A percentile compares a stretch with the other conserved stretches of the same genome.
These are phyloP conservation scores for Backusella liffmaniae DNA, from an alignment of 192 early-diverging fungal genomes.

Conservation along the genomic window DNA sequence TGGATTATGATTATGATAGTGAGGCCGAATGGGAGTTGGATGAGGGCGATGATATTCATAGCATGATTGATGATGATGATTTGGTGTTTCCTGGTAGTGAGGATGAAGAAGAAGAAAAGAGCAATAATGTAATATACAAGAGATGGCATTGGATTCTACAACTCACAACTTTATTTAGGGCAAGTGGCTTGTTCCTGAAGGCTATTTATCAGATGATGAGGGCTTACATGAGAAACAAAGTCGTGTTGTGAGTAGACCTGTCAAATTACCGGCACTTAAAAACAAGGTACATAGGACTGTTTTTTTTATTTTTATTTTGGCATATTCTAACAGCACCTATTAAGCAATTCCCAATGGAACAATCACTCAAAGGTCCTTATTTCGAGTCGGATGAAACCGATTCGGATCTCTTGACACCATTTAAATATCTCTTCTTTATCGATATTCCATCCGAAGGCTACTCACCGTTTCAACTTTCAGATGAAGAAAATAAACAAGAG, in stretches of 20 bases:
- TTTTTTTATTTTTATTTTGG: too few species aligned
- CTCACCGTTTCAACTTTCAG: background rate
- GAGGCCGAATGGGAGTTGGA: slow-evolving; percentile 91
- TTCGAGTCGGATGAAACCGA: background rate
- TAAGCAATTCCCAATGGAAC: background rate
- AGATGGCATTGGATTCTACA: background rate
- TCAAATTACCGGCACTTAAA: background rate
- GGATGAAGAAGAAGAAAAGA: slow-evolving; percentile 40
- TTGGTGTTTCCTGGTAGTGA: slow-evolving; percentile 45
- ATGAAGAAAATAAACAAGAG: background rate
- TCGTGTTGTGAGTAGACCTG: slow-evolving; percentile 9
- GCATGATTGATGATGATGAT: slow-evolving; percentile 76
- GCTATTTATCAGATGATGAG: slow-evolving; percentile 85
- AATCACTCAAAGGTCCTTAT: background rate
- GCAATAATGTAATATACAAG: background rate
- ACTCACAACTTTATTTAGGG: slow-evolving; percentile 30
- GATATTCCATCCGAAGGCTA: background rate
- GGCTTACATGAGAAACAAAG: slow-evolving; percentile 16
- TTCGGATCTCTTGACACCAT: background rate
- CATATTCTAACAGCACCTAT: too few species aligned
- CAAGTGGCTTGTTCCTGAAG: slow-evolving; percentile 80
- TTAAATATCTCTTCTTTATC: background rate
- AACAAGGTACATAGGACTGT: background rate
- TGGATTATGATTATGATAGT: slow-evolving; percentile 89
- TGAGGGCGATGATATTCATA: slow-evolving; percentile 81